Base-by-base conservation (phyloP, 208 protist genomes). In the Acanthamoeba castellanii region DNA sequence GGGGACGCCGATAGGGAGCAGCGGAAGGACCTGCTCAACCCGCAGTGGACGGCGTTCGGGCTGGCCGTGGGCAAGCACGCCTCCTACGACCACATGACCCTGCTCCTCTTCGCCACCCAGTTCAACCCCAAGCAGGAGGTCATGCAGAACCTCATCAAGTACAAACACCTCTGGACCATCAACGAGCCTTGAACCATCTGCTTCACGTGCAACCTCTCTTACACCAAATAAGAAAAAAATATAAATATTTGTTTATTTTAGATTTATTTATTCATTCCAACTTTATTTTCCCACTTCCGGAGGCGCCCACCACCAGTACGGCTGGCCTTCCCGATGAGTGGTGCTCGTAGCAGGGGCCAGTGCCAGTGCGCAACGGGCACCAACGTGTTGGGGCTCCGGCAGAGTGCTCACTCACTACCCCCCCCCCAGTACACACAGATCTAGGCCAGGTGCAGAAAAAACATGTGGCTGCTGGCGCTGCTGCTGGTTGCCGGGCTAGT, bases 51-150 rank as follows among this genome's bases (percentile, higher is more conserved):
- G 6, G 5, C 78, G 50, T 55, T 37, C 27, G 78, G 78, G 8
- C 27, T 87, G 20, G 78, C 78, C 42, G 78, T 87, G 27, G 78
- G 78, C 22, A 87, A 87, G 78, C 78, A 87, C 30, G 78, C 78
- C 78, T 42, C 78, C 50, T 61, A 87, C 27, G 78, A 87, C 32
- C 78, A 87, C 78, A 87, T 87, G 78, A 47, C 78, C 6, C 7
- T 42, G 47, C 47, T 87, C 20, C 47, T 87, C 47, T 87, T 87
- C 50, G 50, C 78, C n/a, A 87, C 78, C n/a, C 42, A 61, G 47
- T 87, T 64, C 50, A 87, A 30, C 50, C 25, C 30, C 42, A 87
- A 87, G 50, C 47, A 55, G 27, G 78, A 87, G 78, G 78, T 87
- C 2, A 47, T 27, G 5, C 78, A 87, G 52, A 55, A 87, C 50